These are phyloP conservation scores for Wallacemonas sp. DNA, from an alignment of 208 protist species.

Conservation along the genomic window DNA sequence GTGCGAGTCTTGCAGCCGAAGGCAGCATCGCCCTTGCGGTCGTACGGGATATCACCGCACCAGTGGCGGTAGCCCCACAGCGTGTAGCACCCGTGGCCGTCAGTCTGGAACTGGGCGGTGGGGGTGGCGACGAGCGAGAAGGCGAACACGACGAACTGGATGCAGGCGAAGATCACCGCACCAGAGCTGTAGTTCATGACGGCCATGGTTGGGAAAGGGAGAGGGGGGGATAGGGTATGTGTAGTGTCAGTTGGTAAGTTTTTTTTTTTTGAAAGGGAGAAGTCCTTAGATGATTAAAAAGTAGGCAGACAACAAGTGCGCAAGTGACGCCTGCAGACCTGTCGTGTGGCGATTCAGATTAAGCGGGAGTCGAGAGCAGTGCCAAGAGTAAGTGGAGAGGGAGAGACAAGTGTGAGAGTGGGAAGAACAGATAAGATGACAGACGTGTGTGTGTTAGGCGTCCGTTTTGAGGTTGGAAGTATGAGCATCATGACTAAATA, in stretches of 20 bases:
- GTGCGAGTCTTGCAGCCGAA: slow-evolving; percentile 24
- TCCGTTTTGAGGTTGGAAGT: too few relatives aligned
- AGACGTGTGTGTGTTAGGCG: too few relatives aligned
- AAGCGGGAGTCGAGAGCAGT: neutral
- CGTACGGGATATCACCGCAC: slow-evolving; percentile 19
- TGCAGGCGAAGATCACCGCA: slow-evolving; percentile 20
- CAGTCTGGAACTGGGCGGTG: slow-evolving; percentile 20
- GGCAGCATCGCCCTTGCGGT: slow-evolving; percentile 20
- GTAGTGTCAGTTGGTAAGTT: neutral
- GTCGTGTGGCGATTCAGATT: too few relatives aligned
- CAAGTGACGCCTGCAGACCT: too few relatives aligned
- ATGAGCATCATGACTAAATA: too few relatives aligned
- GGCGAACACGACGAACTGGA: slow-evolving; percentile 23
- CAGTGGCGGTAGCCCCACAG: slow-evolving; percentile 27
- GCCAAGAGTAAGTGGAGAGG: neutral
- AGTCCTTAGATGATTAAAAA: too few relatives aligned
- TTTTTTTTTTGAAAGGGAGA: too few relatives aligned
- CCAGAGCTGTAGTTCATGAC: slow-evolving; percentile 20
- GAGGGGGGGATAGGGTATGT: neutral
- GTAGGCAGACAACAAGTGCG: too few relatives aligned
- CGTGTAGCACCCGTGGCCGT: slow-evolving; percentile 22
- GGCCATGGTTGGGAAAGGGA: slow-evolving; percentile 9
- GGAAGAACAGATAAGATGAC: too few relatives aligned
- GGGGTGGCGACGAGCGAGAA: slow-evolving; percentile 20
- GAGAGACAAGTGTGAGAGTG: too few relatives aligned